A percentile compares a stretch with the other conserved stretches of the same genome.
These are phyloP conservation scores for Trichoderma endophyticum DNA, from an alignment of 2,329 filamentous ascomycete species.

Conservation along the genomic window DNA sequence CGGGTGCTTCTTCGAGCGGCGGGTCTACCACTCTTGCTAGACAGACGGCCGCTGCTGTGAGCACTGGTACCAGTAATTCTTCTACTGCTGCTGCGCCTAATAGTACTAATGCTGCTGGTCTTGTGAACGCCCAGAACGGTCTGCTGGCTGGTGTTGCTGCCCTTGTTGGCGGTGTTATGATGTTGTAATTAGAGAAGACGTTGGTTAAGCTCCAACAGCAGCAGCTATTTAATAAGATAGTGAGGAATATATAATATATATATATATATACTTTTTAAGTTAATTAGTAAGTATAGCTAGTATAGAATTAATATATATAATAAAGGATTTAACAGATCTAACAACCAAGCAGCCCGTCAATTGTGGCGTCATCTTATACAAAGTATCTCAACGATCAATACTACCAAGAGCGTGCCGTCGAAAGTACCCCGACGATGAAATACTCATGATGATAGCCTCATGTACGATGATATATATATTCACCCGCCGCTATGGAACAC, in stretches of 20 bases:
- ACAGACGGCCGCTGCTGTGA: background rate
- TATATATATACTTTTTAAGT: background rate
- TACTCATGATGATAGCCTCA: background rate
- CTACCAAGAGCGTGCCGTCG: too few relatives aligned
- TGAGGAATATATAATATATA: background rate
- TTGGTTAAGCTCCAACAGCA: background rate
- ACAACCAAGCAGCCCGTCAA: background rate
- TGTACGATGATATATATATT: too few relatives aligned
- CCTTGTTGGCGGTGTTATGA: conserved; percentile 34
- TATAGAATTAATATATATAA: background rate
- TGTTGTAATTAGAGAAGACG: conserved; percentile 28
- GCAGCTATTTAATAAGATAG: background rate
- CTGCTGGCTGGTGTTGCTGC: conserved; percentile 36
- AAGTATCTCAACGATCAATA: too few relatives aligned
- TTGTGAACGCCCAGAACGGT: conserved; percentile 34
- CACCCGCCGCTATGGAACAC: too few relatives aligned
- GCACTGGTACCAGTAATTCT: conserved; percentile 16
- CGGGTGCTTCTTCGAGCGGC: conserved; percentile 10
- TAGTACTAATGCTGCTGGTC: conserved; percentile 31
- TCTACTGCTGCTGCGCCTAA: conserved; percentile 19
- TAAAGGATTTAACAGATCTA: background rate
- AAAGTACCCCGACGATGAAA: background rate
- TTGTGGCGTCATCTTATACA: too few relatives aligned
- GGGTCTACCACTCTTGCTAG: conserved; percentile 13
- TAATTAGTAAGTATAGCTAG: background rate